Percentiles rank a stretch among this genome's conserved stretches.
phyloP scores from a whole-genome alignment of 129 eudicot genomes.

The Flaveria sonorensis region DNA sequence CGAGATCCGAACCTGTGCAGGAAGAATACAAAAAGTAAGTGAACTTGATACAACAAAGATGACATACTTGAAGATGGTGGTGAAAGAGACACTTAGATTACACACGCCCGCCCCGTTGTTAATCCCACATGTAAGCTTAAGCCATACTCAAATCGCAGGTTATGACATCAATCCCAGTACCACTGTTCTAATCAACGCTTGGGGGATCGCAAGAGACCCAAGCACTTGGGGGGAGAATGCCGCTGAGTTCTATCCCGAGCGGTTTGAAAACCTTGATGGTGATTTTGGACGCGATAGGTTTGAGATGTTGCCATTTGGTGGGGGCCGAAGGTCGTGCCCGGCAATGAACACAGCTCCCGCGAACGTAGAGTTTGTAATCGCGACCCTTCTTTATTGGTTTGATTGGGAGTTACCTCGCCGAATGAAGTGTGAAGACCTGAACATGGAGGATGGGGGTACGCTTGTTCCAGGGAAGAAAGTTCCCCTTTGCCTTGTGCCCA shows the following conservation, averaged over 20 bases:
- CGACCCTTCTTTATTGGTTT: conserved; percentile 34
- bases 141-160: conserved; percentile 6
- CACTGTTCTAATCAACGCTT: conserved; percentile 1
- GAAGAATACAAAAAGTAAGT: background rate
- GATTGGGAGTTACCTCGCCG: conserved; percentile 32
- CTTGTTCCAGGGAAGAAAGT: conserved; percentile 21
- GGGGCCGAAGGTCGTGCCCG: conserved; percentile 25
- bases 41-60: conserved; percentile 43
- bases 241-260: background rate
- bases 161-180: conserved; percentile 15
- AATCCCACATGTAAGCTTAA: too few relatives aligned
- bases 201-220: conserved; percentile 30
- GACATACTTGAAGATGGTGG: too few relatives aligned
- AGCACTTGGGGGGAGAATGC: too few relatives aligned
- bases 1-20: conserved; percentile 27
- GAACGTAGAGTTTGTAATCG: conserved; percentile 8
- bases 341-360: conserved; percentile 7
- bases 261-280: conserved; percentile 25
- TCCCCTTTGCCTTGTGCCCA: conserved; percentile 34
- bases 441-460: conserved; percentile 25
- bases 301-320: conserved; percentile 35
- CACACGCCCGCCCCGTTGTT: too few relatives aligned
- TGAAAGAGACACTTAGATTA: too few relatives aligned
- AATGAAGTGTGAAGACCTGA: conserved; percentile 16
- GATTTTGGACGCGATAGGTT: conserved; percentile 18